phyloP scores from a whole-genome alignment of 352 stramenopile species.

The Phytophthora agathidicida region DNA sequence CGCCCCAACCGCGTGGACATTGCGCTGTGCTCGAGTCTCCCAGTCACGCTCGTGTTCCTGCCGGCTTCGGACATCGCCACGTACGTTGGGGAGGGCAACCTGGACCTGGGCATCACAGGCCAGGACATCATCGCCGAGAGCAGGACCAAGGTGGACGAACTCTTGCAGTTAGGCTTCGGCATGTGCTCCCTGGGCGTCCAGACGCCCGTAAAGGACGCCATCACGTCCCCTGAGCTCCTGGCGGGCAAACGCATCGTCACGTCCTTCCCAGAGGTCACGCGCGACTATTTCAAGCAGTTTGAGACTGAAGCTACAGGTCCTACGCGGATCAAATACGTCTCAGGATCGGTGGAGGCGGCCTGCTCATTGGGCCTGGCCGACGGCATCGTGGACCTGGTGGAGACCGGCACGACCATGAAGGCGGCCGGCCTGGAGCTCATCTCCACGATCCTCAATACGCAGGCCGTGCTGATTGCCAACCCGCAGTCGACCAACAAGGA shows the following conservation, averaged over 20 bases:
- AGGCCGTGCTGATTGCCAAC: constrained; percentile 94
- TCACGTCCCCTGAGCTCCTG: constrained; percentile 84
- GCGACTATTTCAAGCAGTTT: constrained; percentile 95
- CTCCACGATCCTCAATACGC: constrained; percentile 91
- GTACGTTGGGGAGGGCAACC: constrained; percentile 97
- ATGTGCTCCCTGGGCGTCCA: constrained; percentile 96
- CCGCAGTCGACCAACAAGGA: constrained; percentile 74
- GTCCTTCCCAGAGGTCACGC: constrained; percentile 95
- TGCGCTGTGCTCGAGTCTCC: constrained; percentile 93
- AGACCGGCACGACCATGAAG: constrained; percentile 99
- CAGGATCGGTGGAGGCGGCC: constrained; percentile 97
- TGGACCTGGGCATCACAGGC: constrained; percentile 99
- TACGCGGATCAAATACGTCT: constrained; percentile 96
- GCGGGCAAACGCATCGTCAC: constrained; percentile 98
- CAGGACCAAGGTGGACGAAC: constrained; percentile 88
- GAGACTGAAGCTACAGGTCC: constrained; percentile 63
- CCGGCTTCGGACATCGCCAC: constrained; percentile 97
- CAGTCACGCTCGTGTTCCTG: constrained; percentile 98
- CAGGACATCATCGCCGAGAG: constrained; percentile 95
- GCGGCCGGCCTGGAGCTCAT: constrained; percentile 96
- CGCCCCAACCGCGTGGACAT: constrained; percentile 92
- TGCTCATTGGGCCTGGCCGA: constrained; percentile 97
- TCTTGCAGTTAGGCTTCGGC: constrained; percentile 96
- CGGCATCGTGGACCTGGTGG: constrained; percentile 98
- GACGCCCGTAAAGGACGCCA: constrained; percentile 88